These are phyloP conservation scores for Rusavskia elegans DNA, from an alignment of 495 filamentous ascomycete species.

Conservation along the genomic window DNA sequence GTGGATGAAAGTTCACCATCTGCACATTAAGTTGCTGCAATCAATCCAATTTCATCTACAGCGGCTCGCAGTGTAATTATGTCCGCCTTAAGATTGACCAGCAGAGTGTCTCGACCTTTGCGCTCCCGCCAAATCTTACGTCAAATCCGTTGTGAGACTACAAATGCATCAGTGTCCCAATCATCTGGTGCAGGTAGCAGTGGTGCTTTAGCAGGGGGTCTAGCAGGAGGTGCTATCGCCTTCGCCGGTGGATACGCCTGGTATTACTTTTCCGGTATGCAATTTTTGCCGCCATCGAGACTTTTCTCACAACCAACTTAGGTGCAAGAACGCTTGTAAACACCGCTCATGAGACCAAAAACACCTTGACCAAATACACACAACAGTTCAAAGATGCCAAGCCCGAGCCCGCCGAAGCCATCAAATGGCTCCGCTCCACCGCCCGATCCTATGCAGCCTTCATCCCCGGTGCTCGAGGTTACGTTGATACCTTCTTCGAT, in stretches of 20 bases:
- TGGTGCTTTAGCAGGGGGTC: slow-evolving; percentile 23
- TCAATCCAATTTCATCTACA: too few relatives aligned
- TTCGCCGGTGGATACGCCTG: slow-evolving; percentile 31
- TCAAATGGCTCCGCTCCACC: slow-evolving; percentile 39
- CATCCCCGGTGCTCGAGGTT: slow-evolving; percentile 46
- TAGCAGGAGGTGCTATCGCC: slow-evolving; percentile 34
- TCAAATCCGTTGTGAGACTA: slow-evolving; percentile 7
- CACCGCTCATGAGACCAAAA: slow-evolving; percentile 32
- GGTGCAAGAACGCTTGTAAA: slow-evolving; percentile 35
- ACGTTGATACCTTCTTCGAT: slow-evolving; percentile 44
- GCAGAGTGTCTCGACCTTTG: neutral
- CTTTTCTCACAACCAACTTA: neutral
- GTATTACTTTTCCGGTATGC: slow-evolving; percentile 37
- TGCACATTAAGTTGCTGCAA: too few relatives aligned
- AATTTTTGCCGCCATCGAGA: neutral
- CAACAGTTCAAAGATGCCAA: slow-evolving; percentile 34
- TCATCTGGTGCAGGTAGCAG: slow-evolving; percentile 7
- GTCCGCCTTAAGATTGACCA: slow-evolving; percentile 1
- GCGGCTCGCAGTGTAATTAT: neutral
- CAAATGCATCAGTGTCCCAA: neutral
- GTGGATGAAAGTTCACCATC: too few relatives aligned
- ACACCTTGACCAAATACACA: slow-evolving; percentile 33
- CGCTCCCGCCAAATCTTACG: slow-evolving; percentile 3
- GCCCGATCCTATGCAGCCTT: slow-evolving; percentile 45
- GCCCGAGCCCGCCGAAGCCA: slow-evolving; percentile 41